Evolutionary conservation across 1,284 basidiomycete species (phyloP).

Genomic region (Rhodotorula sp.): DNA sequence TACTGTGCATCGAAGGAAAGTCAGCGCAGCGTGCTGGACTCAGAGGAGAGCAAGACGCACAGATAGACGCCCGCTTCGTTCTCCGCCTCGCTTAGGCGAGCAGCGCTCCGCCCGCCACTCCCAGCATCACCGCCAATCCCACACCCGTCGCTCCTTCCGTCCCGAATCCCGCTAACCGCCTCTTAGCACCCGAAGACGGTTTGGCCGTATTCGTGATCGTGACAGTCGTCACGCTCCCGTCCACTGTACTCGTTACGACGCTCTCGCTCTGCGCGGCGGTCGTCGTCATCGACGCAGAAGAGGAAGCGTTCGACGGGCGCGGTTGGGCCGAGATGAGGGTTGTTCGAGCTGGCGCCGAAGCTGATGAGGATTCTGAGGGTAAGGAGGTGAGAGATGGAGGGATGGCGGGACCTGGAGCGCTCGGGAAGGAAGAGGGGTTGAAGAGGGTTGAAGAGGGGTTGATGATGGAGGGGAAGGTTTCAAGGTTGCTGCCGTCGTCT

Average conservation of each 20-base stretch:
- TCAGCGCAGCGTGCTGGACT: neutral
- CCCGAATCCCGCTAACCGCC: neutral
- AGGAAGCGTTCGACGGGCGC: too few species aligned
- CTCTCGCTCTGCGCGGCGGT: neutral
- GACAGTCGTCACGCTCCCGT: constrained; percentile 17
- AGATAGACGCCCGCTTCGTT: neutral
- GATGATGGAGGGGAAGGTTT: constrained; percentile 26
- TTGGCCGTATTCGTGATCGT: constrained; percentile 11
- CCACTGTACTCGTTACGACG: constrained; percentile 5
- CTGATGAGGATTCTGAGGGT: neutral
- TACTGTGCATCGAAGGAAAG: too few species aligned
- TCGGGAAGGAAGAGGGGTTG: neutral
- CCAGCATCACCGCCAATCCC: neutral
- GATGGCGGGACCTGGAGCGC: constrained; percentile 16
- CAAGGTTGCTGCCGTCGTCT: constrained; percentile 15
- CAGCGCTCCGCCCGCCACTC: neutral
- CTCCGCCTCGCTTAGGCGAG: too few species aligned
- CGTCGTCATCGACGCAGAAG: neutral
- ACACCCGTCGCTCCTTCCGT: too few species aligned
- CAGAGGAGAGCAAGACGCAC: neutral
- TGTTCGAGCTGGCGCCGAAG: neutral
- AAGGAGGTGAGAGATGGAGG: neutral
- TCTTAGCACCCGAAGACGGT: neutral
- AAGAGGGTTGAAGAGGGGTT: constrained; percentile 1
- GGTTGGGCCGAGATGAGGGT: constrained; percentile 21